phyloP scores from a whole-genome alignment of 176 grass and related monocot species.

The Bromus sterilis region DNA sequence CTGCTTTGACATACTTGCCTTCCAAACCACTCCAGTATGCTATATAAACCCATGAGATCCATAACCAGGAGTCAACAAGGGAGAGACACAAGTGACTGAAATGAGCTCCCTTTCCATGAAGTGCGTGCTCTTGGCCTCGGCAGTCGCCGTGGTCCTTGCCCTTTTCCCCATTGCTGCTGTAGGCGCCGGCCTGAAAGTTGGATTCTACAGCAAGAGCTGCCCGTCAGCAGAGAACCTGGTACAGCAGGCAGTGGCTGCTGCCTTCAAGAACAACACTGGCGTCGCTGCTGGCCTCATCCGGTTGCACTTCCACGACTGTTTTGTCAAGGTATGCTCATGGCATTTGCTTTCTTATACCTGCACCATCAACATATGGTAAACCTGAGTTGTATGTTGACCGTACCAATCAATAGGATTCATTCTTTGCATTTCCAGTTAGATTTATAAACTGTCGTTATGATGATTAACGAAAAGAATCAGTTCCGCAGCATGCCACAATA shows the following conservation, averaged over 20 bases:
- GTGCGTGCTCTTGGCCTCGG: background rate
- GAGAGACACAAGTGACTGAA: background rate
- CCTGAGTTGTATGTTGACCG: background rate
- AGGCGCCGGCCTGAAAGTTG: constrained; percentile 37
- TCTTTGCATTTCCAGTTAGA: background rate
- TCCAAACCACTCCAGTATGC: background rate
- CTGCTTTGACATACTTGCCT: background rate
- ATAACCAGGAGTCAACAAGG: background rate
- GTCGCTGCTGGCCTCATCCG: constrained; percentile 64
- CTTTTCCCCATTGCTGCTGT: background rate
- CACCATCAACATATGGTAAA: background rate
- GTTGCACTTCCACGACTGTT: constrained; percentile 81
- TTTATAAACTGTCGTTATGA: background rate
- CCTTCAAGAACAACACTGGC: constrained; percentile 40
- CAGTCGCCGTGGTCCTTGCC: background rate
- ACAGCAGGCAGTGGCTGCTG: constrained; percentile 45
- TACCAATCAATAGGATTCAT: background rate
- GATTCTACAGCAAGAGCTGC: constrained; percentile 51
- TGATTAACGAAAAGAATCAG: no score
- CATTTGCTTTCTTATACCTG: background rate
- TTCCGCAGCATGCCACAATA: no score
- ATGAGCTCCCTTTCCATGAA: background rate
- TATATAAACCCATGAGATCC: constrained; percentile 4
- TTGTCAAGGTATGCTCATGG: constrained; percentile 34
- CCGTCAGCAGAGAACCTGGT: constrained; percentile 38